Evolutionary conservation across 495 filamentous ascomycete species (phyloP), one percentile per base, ranked within the genome.

Genomic region (Penicillium malachiteum): DNA sequence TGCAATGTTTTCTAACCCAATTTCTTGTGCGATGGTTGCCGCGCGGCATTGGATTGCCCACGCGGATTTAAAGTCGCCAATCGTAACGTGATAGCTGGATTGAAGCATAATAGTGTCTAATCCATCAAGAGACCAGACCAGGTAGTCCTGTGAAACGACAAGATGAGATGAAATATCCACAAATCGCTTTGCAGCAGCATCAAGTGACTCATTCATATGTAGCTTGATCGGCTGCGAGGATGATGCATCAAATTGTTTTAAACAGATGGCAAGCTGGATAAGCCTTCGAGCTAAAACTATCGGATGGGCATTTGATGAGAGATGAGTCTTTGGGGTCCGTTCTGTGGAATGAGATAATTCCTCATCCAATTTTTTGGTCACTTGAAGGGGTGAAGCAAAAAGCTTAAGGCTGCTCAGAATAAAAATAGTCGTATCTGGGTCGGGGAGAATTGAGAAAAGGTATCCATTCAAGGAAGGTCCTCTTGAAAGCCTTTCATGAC

Each of bases 81-180:
- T 64, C 17, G 78, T 75, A 16, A 71, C 57, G 50, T 77, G 67
- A 43, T 73, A 73, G 34, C 76, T 75, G 5, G 62, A 63, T 57
- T 72, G 67, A 4, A 84, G 57, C 17, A 76, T 54, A 16, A 79
- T 52, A 50, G 72, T 79, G 54, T 81, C 76, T n/a, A 84, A 56
- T 1, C 77, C 78, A 16, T 81, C 77, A 0, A 81, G 51, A 1
- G 73, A 78, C n/a, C 65, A 66, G 2, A 83, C 58, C 0, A 83
- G 59, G 40, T 74, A 74, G 44, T 84, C 80, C 38, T 82, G 76
- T 14, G 73, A 78, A 14, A 73, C 74, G 7, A 82, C 71, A 14
- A 74, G 62, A 11, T 72, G 59, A 12, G 65, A 66, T 13, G 79
- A 72, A 0, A 63, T 52, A 8, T 66, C 56, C n/a, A 77, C 58